Conservation (phyloP, 345 rosid genomes). For the Psidium friedrichsthalianum region DNA sequence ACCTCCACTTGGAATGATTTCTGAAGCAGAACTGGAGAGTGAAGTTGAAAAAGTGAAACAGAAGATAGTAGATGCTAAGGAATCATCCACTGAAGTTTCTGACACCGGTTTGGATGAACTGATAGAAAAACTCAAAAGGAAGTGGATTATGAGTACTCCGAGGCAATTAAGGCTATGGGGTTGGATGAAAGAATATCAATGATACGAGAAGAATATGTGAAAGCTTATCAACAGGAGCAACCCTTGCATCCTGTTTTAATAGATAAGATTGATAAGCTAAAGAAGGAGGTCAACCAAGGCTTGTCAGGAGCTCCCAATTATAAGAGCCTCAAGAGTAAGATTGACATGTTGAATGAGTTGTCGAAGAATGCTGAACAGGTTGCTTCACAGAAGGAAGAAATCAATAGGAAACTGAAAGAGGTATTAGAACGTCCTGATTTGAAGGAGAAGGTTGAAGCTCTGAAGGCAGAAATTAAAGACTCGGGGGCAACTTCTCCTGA, state of each 20-base stretch:
- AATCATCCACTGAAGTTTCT: constrained; percentile 45
- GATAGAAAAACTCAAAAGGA: constrained; percentile 61
- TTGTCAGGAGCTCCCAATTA: constrained; percentile 53
- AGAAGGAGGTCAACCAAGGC: constrained; percentile 41
- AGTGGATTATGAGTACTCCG: constrained; percentile 60
- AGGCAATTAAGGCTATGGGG: constrained; percentile 55
- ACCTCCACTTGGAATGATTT: constrained; percentile 16
- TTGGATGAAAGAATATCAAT: constrained; percentile 34
- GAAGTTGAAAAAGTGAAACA: constrained; percentile 63
- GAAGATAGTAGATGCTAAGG: constrained; percentile 56
- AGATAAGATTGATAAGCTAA: constrained; percentile 58
- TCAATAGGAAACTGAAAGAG: constrained; percentile 53
- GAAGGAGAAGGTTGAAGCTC: constrained; percentile 52
- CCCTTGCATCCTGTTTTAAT: constrained; percentile 43
- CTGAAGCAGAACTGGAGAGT: constrained; percentile 39
- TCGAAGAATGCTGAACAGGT: constrained; percentile 33
- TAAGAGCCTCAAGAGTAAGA: constrained; percentile 48
- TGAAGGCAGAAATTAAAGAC: constrained; percentile 39
- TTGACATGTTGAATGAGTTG: constrained; percentile 62
- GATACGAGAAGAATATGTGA: constrained; percentile 39
- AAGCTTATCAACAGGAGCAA: constrained; percentile 40
- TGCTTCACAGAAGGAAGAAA: constrained; percentile 27
- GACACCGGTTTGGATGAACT: constrained; percentile 39
- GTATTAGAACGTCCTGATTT: constrained; percentile 40
- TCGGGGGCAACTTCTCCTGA: constrained; percentile 42